Evolutionary conservation across 306 rosid genomes (phyloP), one percentile per base, ranked within the genome.

Genomic region (Rosa lucieae): DNA sequence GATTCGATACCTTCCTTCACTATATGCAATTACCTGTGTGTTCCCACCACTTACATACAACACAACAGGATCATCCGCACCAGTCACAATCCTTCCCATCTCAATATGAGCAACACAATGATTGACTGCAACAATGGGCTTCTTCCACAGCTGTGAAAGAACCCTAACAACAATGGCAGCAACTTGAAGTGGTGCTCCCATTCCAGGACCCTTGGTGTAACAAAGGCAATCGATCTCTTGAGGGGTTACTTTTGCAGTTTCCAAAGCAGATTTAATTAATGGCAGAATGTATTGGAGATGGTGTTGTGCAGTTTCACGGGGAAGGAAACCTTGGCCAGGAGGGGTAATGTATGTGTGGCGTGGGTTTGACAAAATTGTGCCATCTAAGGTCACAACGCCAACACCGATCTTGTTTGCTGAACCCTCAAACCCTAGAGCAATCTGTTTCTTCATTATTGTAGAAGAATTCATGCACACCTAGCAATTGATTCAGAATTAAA

Each of bases 21-120:
- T 94, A 49, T 94, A 94, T 20, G 97, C 98, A 85, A 92, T 94
- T 68, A 94, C 97, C 72, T 92, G 97, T 56, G 98, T 92, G 81
- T 94, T 94, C 67, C 98, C 98, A 37, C 98, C 97, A 81, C 98
- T 94, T 9, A 92, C 98, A 82, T 94, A 94, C 83, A 94, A 67
- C 39, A 92, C 96, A 70, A 94, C 98, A 74, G 98, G 98, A 80
- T 94, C 98, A 77, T 81, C 90, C 0, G 98, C 97, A 5, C 97
- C 97, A 0, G 98, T 94, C 20, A 94, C 98, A 81, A 90, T 55
- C 88, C 98, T 89, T 0, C 98, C 98, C 97, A 94, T 94, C 89
- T 94, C 98, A 65, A 94, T 92, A 73, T 94, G 97, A 17, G 98
- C 98, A 66, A 94, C 97, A 70, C 98, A 94, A 56, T 92, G 97